Evolutionary conservation across 2,329 filamentous ascomycete species (phyloP), one percentile per base, ranked within the genome.

Genomic region (Colletotrichum salicis): DNA sequence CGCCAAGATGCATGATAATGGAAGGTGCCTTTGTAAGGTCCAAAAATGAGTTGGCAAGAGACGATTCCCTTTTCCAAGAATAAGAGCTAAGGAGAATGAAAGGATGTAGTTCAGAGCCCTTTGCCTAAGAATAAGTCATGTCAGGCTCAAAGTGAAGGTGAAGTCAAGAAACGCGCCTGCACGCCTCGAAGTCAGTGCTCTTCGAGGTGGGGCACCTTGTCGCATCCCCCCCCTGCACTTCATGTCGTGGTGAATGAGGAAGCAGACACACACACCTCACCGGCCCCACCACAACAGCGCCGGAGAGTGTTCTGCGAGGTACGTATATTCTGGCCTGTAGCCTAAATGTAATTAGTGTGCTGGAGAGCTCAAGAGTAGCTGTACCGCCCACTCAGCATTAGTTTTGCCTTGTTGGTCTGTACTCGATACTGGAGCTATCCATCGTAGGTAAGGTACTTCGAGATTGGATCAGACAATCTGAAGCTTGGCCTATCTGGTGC

Each of bases 181-280:
- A 22, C 51, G 58, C 63, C 37, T 59, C 35, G 33, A 67, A 71
- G 70, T 70, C 70, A 64, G 65, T 71, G 59, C 65, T 55, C 64
- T 64, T 64, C 15, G 11, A 69, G 33, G 65, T 69, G 65, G 70
- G 69, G 70, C 59, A 54, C 24, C 33, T 10, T 33, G 11, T 54
- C n/a, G 29, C 13, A 41, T 29, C 4, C 24, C 29, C 29, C 68
- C 57, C 64, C 64, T 63, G 68, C 27, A 59, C 29, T 15, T 51
- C 29, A 52, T 45, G 62, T 70, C 19, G 12, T n/a, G 48, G 19
- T 52, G 60, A 45, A 63, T 27, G 45, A 29, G 29, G n/a, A 51
- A 61, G 58, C 58, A 60, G 22, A 48, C 3, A 52, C 6, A 35
- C 35, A 33, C 59, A 62, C 41, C 59, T 27, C 31, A 33, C 64